Conservation (phyloP, 495 filamentous ascomycete species). For the Staphylotrichum longicolle region DNA sequence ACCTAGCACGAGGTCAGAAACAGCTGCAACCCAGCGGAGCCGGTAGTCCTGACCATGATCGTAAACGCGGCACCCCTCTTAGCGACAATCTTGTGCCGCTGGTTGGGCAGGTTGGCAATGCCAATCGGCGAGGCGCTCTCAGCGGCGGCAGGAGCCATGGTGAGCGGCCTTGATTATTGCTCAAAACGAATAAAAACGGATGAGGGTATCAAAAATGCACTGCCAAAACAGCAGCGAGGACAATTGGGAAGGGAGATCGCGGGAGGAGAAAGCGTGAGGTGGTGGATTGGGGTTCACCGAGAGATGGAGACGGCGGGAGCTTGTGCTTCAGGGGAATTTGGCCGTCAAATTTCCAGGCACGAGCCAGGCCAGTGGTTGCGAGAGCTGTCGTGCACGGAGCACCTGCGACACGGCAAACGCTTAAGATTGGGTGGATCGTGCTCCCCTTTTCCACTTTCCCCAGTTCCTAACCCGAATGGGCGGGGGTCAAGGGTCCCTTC, state of each 20-base stretch:
- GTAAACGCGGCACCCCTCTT: conserved; percentile 99
- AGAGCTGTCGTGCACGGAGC: conserved; percentile 25
- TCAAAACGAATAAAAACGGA: conserved; percentile 14
- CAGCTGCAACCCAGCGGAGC: too few species aligned
- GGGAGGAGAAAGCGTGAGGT: conserved; percentile 25
- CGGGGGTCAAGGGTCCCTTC: conserved; percentile 19
- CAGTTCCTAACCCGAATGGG: conserved; percentile 15
- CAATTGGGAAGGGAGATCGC: conserved; percentile 24
- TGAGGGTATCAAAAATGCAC: conserved; percentile 18
- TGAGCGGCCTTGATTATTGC: conserved; percentile 31
- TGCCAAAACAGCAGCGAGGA: conserved; percentile 23
- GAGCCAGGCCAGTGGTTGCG: background rate
- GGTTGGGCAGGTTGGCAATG: conserved; percentile 98
- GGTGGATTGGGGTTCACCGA: conserved; percentile 28
- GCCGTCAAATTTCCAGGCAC: conserved; percentile 42
- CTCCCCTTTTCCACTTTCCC: conserved; percentile 32
- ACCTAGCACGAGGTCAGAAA: conserved; percentile 53
- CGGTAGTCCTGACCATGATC: conserved; percentile 73
- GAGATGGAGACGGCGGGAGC: conserved; percentile 27
- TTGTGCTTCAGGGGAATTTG: conserved; percentile 42
- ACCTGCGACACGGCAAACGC: conserved; percentile 21
- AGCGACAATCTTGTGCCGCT: conserved; percentile 99
- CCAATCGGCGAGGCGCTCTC: conserved; percentile 94
- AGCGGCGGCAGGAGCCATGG: conserved; percentile 71
- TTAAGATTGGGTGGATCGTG: conserved; percentile 24